phyloP scores from a whole-genome alignment of 2,329 filamentous ascomycete genomes.

The Fusarium ramigenum region DNA sequence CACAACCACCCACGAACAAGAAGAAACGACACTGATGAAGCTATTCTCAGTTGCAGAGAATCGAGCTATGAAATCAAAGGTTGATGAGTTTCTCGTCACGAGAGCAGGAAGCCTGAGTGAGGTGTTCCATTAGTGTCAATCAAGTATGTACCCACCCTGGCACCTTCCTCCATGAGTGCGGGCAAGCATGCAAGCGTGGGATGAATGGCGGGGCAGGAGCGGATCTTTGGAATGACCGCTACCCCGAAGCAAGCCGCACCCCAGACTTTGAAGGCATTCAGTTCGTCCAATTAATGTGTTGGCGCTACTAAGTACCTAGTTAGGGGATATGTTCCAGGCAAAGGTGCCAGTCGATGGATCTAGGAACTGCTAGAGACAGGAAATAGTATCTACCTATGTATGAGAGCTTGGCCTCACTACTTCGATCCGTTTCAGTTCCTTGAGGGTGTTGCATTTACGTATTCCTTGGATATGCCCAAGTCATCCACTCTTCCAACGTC shows the following conservation, averaged over 20 bases:
- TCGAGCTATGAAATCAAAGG: conserved; percentile 2
- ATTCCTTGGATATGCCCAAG: not conserved
- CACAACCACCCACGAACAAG: not conserved
- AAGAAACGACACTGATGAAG: not conserved
- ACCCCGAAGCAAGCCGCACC: conserved; percentile 30
- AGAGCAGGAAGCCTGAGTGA: not conserved
- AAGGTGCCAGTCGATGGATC: not conserved
- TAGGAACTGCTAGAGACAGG: not conserved
- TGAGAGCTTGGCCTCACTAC: not conserved
- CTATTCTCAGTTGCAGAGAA: not conserved
- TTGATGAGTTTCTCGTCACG: conserved; percentile 15
- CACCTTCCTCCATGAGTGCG: conserved; percentile 1
- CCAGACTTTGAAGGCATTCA: not conserved
- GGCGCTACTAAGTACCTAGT: not conserved
- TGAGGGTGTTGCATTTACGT: not conserved
- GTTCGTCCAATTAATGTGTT: not conserved
- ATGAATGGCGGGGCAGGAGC: conserved; percentile 23
- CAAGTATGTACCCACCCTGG: not conserved
- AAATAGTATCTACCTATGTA: not conserved
- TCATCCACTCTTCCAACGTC: not conserved
- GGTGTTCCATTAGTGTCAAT: not conserved
- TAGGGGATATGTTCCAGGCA: not conserved
- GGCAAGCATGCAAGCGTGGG: conserved; percentile 10
- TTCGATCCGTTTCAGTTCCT: not conserved
- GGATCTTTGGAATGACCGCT: conserved; percentile 43